Conservation (phyloP, 768 basidiomycete species). For the Cystoderma amianthinum region DNA sequence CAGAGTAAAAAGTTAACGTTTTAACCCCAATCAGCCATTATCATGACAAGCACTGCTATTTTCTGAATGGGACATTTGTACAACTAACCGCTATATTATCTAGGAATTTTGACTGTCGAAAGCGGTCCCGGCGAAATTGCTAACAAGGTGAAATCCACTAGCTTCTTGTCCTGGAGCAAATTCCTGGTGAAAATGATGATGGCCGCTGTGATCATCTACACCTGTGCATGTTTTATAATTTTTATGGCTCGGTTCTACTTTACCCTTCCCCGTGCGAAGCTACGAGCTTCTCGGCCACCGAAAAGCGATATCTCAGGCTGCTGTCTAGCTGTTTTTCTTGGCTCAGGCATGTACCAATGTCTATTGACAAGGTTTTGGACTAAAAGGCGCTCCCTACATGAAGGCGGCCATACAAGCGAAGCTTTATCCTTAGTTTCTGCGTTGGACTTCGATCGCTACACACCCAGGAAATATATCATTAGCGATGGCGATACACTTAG, state of each 20-base stretch:
- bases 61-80: too few species aligned
- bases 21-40: too few species aligned
- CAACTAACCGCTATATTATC: too few species aligned
- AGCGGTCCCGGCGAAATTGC: too few species aligned
- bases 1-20: too few species aligned
- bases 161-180: too few species aligned
- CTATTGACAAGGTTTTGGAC: background rate
- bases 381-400: constrained; percentile 2
- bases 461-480: constrained; percentile 72
- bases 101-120: too few species aligned
- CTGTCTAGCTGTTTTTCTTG: constrained; percentile 79
- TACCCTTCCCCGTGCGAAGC: constrained; percentile 14
- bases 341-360: constrained; percentile 66
- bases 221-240: constrained; percentile 5
- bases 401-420: constrained; percentile 95
- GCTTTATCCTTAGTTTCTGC: constrained; percentile 65
- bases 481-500: constrained; percentile 81
- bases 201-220: background rate
- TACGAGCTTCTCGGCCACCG: constrained; percentile 1
- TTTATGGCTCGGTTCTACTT: constrained; percentile 21
- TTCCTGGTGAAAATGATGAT: background rate
- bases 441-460: constrained; percentile 71
- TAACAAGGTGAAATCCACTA: too few species aligned
- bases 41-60: too few species aligned
- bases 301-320: constrained; percentile 14